Percentiles rank a stretch among this genome's conserved stretches.
Conservation (phyloP, 495 filamentous ascomycete genomes). For the Hypomontagnella monticulosa region DNA sequence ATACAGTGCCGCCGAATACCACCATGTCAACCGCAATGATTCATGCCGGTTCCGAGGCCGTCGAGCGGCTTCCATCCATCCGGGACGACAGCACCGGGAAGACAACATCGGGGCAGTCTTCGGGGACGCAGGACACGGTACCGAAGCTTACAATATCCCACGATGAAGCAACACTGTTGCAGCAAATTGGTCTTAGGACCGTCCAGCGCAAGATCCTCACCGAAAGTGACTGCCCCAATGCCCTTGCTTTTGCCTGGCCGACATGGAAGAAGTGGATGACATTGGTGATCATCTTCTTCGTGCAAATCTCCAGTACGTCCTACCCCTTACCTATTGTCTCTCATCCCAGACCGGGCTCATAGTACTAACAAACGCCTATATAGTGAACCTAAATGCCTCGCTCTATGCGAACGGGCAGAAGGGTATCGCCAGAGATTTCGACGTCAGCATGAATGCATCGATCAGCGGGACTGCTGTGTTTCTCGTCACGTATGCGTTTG, state of each 20-base stretch:
- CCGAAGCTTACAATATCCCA: slow-evolving; percentile 29
- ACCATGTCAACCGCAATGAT: background rate
- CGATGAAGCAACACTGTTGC: slow-evolving; percentile 8
- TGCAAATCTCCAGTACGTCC: slow-evolving; percentile 71
- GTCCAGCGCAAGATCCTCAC: slow-evolving; percentile 53
- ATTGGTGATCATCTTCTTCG: slow-evolving; percentile 73
- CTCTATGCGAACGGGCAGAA: slow-evolving; percentile 73
- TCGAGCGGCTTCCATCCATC: background rate
- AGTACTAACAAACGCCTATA: slow-evolving; percentile 8
- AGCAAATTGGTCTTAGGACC: background rate
- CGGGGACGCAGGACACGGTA: slow-evolving; percentile 1
- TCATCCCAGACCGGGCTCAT: background rate
- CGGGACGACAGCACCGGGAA: background rate
- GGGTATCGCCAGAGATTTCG: slow-evolving; percentile 68
- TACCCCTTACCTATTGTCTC: slow-evolving; percentile 49
- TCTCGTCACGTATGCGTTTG: slow-evolving; percentile 78
- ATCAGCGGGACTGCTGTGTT: slow-evolving; percentile 77
- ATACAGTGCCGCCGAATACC: background rate
- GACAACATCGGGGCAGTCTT: background rate
- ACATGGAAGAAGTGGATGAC: slow-evolving; percentile 77
- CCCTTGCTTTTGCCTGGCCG: slow-evolving; percentile 70
- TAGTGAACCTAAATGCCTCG: slow-evolving; percentile 81
- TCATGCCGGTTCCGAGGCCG: background rate
- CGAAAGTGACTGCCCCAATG: slow-evolving; percentile 68
- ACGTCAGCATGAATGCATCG: slow-evolving; percentile 69